A percentile compares a stretch with the other conserved stretches of the same genome.
Conservation (phyloP, 148 eudicot genomes). For the Fallopia convolvulus region DNA sequence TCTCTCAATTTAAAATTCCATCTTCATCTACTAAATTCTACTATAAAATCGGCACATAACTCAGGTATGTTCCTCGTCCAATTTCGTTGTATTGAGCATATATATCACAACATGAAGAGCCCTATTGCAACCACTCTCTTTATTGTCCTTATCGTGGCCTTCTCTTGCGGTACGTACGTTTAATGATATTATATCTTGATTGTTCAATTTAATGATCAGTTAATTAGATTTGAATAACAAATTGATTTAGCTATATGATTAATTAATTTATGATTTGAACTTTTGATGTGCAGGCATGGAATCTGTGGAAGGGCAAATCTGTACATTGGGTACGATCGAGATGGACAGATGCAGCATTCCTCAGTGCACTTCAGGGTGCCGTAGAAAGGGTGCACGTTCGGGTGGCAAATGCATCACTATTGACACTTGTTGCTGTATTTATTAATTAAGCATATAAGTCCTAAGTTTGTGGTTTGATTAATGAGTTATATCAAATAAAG, state of each 20-base stretch:
- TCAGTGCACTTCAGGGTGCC: background rate
- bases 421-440: slow-evolving; percentile 13
- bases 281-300: background rate
- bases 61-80: background rate
- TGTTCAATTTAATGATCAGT: background rate
- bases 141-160: background rate
- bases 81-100: background rate
- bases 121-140: slow-evolving; percentile 9
- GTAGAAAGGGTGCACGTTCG: slow-evolving; percentile 1
- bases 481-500: slow-evolving; percentile 1
- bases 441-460: slow-evolving; percentile 10
- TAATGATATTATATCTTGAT: background rate
- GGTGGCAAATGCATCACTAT: slow-evolving; percentile 14
- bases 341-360: slow-evolving; percentile 14
- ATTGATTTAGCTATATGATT: background rate
- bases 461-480: background rate
- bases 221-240: background rate
- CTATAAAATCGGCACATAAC: background rate
- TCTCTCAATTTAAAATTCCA: background rate
- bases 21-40: background rate
- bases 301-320: slow-evolving; percentile 8
- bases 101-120: background rate
- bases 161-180: background rate
- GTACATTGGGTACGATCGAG: slow-evolving; percentile 1
- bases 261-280: background rate